Conservation (phyloP, 1,284 basidiomycete species). For the Puccinia novopanici region DNA sequence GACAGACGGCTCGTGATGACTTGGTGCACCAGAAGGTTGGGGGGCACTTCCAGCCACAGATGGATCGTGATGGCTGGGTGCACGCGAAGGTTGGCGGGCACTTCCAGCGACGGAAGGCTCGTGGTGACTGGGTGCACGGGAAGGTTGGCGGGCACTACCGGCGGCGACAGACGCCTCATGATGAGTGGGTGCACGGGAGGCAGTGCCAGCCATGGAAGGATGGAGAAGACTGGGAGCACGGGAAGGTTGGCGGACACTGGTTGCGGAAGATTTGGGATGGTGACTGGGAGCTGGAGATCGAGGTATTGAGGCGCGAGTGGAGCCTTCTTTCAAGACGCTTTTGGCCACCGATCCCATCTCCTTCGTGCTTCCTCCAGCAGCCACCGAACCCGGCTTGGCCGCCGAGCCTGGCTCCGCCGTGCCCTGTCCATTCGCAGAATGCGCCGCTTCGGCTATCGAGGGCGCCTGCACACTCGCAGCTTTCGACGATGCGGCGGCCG, state of each 20-base stretch:
- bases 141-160: neutral
- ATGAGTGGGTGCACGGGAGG: neutral
- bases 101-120: neutral
- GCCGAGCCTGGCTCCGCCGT: neutral
- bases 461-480: neutral
- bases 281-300: too few relatives aligned
- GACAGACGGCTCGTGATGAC: neutral
- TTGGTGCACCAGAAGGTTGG: too few relatives aligned
- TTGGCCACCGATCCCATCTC: neutral
- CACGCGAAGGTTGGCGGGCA: neutral
- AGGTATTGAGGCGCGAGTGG: neutral
- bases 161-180: neutral
- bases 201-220: neutral
- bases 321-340: neutral
- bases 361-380: neutral
- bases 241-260: neutral
- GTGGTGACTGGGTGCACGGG: neutral
- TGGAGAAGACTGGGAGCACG: neutral
- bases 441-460: neutral
- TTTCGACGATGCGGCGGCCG: neutral
- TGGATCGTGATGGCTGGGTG: neutral
- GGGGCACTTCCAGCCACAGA: neutral
- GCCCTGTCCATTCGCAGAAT: neutral
- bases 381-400: conserved; percentile 9
- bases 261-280: too few relatives aligned